A percentile compares a stretch with the other conserved stretches of the same genome.
Conservation (phyloP, 2,329 filamentous ascomycete genomes). For the Cercospora citrullina region DNA sequence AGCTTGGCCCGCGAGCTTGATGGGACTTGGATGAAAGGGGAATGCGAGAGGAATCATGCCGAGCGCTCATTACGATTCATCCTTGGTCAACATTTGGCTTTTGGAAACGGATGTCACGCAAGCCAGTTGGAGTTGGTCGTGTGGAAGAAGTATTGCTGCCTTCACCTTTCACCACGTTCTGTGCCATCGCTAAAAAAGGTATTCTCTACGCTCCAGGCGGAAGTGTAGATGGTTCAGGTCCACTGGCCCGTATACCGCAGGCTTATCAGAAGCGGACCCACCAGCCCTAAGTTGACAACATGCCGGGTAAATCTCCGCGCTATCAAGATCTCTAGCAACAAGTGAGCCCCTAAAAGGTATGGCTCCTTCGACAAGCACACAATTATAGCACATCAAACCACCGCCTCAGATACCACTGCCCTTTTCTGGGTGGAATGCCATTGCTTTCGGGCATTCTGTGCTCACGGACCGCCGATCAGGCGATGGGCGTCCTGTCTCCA, state of each 20-base stretch:
- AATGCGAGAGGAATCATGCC: not conserved
- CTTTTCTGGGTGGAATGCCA: not conserved
- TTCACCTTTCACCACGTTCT: not conserved
- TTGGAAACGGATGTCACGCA: not conserved
- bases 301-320: not conserved
- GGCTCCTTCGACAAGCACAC: not conserved
- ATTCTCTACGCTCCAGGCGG: not conserved
- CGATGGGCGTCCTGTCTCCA: not conserved
- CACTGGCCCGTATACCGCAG: not conserved
- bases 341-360: not conserved
- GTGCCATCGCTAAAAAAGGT: not conserved
- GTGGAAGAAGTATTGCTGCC: not conserved
- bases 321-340: not conserved
- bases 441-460: not conserved
- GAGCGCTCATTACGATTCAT: not conserved
- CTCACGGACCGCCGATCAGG: not conserved
- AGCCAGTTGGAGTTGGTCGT: not conserved
- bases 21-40: not conserved
- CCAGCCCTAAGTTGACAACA: not conserved
- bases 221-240: not conserved
- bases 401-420: not conserved
- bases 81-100: not conserved
- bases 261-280: not conserved
- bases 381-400: not conserved
- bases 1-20: not conserved